Conservation (phyloP, 75 land plant genomes). For the Pinus albicaulis region DNA sequence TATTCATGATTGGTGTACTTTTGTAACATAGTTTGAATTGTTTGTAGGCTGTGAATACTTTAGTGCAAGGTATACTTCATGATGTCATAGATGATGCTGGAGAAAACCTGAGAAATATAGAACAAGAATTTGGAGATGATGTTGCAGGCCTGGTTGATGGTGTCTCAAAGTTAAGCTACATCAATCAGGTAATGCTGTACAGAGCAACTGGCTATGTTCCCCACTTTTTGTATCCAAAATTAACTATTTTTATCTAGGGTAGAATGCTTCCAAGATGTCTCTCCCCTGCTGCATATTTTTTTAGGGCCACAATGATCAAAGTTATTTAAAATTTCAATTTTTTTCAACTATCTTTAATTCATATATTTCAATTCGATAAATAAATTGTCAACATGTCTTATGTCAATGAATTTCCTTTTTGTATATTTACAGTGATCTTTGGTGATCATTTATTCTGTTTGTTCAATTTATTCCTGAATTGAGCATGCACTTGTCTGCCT, state of each 20-base stretch:
- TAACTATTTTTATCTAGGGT: not conserved
- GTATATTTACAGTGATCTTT: not conserved
- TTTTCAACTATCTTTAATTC: not conserved
- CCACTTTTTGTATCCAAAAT: not conserved
- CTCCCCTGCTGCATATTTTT: not conserved
- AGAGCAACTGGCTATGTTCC: not conserved
- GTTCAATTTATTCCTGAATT: not conserved
- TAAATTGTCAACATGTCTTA: not conserved
- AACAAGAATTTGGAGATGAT: slow-evolving; percentile 81
- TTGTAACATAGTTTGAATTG: slow-evolving; percentile 2
- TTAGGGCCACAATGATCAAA: not conserved
- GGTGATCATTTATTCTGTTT: not conserved
- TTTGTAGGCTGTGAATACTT: slow-evolving; percentile 81
- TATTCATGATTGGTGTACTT: not conserved
- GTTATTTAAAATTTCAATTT: not conserved
- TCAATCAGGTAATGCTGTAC: slow-evolving; percentile 71
- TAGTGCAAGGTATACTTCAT: slow-evolving; percentile 95
- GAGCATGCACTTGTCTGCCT: not conserved
- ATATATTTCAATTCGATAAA: not conserved
- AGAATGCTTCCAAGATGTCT: too few relatives aligned
- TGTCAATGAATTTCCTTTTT: not conserved
- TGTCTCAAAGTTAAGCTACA: slow-evolving; percentile 86
- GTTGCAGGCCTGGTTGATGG: slow-evolving; percentile 91
- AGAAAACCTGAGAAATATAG: slow-evolving; percentile 50
- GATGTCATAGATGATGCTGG: slow-evolving; percentile 92